These are phyloP conservation scores for Jackrogersella minutella DNA, from an alignment of 495 filamentous ascomycete species.

Conservation along the genomic window DNA sequence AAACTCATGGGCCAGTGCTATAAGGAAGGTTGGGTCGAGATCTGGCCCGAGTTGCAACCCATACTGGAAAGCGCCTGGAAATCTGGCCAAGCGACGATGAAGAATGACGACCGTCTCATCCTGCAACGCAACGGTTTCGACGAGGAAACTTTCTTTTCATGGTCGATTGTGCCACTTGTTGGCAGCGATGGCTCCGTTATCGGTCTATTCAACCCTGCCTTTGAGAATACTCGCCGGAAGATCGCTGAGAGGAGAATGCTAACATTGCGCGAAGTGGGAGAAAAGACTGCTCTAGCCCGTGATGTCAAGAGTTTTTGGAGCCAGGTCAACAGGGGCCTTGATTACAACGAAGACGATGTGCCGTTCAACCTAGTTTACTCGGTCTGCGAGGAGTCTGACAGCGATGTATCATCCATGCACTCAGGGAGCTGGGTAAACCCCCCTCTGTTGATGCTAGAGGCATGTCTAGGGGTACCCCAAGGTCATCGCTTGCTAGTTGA, in stretches of 20 bases:
- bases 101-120: constrained; percentile 75
- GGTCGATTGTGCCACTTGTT: constrained; percentile 73
- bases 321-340: constrained; percentile 63
- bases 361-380: constrained; percentile 73
- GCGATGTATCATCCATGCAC: constrained; percentile 67
- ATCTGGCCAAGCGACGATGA: constrained; percentile 75
- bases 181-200: constrained; percentile 66
- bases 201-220: constrained; percentile 74
- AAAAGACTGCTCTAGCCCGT: constrained; percentile 70
- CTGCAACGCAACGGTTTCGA: constrained; percentile 65
- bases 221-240: constrained; percentile 72
- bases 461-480: constrained; percentile 67
- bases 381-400: constrained; percentile 65
- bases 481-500: constrained; percentile 62
- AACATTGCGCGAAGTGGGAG: constrained; percentile 73
- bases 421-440: constrained; percentile 62
- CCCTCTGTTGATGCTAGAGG: constrained; percentile 67
- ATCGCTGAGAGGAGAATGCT: constrained; percentile 72
- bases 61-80: constrained; percentile 64
- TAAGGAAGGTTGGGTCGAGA: constrained; percentile 68
- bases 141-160: constrained; percentile 76
- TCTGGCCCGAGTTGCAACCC: constrained; percentile 69
- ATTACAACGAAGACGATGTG: constrained; percentile 67
- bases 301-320: constrained; percentile 71
- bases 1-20: constrained; percentile 72